A percentile compares a stretch with the other conserved stretches of the same genome.
Evolutionary conservation across 305 asterid species (phyloP).

Genomic region (Fraxinus ornus): DNA sequence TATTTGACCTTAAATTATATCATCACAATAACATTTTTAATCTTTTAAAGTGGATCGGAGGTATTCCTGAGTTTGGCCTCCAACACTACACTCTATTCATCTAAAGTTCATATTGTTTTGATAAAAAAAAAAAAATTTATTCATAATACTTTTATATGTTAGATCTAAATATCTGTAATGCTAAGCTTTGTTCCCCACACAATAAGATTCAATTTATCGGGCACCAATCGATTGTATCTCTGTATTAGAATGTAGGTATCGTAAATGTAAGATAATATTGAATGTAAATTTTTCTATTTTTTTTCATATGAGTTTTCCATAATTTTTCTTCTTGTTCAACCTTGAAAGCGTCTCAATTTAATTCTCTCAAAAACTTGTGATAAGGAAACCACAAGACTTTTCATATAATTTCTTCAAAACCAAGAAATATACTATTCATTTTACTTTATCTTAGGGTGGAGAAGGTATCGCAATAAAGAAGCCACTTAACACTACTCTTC

Average conservation of each 20-base stretch:
- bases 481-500: slow-evolving; percentile 35
- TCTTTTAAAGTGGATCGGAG: no score
- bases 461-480: slow-evolving; percentile 16
- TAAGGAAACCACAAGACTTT: not conserved
- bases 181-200: not conserved
- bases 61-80: no score
- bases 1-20: no score
- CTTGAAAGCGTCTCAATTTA: no score
- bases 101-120: no score
- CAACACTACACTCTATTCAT: not conserved
- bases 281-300: no score
- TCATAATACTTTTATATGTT: no score
- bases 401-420: not conserved
- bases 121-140: no score
- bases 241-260: not conserved
- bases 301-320: no score
- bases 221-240: no score
- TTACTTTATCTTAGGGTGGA: slow-evolving; percentile 18
- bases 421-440: not conserved
- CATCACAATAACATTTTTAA: no score
- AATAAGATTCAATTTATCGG: not conserved
- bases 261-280: not conserved
- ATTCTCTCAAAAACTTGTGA: not conserved
- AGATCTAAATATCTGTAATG: not conserved
- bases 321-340: not conserved